These are phyloP conservation scores for Millerago galiae DNA, from an alignment of 805 yeast genomes.

Conservation along the genomic window DNA sequence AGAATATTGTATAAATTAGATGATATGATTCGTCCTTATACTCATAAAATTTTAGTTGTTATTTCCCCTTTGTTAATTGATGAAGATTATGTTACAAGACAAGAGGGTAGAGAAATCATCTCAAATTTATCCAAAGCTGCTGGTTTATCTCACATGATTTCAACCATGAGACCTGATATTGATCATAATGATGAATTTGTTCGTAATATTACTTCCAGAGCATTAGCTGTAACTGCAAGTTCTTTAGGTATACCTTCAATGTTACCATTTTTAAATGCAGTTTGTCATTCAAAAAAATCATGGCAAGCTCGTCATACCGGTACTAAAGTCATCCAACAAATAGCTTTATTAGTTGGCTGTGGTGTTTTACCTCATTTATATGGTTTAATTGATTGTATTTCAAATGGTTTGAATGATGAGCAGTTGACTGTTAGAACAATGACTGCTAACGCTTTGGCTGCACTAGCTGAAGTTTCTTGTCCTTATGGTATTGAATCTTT, in stretches of 20 bases:
- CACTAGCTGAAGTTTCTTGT: constrained; percentile 71
- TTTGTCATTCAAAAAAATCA: constrained; percentile 64
- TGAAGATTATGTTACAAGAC: constrained; percentile 66
- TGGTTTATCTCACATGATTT: constrained; percentile 76
- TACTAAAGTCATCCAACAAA: constrained; percentile 65
- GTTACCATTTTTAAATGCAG: constrained; percentile 78
- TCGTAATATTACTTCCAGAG: constrained; percentile 67
- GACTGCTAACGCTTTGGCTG: constrained; percentile 65
- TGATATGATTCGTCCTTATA: constrained; percentile 60
- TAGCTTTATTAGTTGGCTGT: constrained; percentile 61
- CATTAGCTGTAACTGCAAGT: constrained; percentile 78
- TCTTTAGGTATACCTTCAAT: constrained; percentile 67
- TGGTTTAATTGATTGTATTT: constrained; percentile 56
- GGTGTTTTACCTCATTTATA: constrained; percentile 70
- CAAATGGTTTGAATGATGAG: constrained; percentile 57
- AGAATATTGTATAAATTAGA: constrained; percentile 63
- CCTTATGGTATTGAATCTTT: constrained; percentile 92
- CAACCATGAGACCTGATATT: constrained; percentile 73
- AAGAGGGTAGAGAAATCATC: constrained; percentile 75
- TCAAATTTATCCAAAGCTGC: constrained; percentile 72
- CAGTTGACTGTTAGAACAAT: constrained; percentile 59
- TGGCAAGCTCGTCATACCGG: constrained; percentile 88
- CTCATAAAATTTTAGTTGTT: constrained; percentile 66
- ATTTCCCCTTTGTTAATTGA: constrained; percentile 76
- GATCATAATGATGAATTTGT: constrained; percentile 79